phyloP scores from a whole-genome alignment of 495 filamentous ascomycete species.

The Hypoxylon intermedium region DNA sequence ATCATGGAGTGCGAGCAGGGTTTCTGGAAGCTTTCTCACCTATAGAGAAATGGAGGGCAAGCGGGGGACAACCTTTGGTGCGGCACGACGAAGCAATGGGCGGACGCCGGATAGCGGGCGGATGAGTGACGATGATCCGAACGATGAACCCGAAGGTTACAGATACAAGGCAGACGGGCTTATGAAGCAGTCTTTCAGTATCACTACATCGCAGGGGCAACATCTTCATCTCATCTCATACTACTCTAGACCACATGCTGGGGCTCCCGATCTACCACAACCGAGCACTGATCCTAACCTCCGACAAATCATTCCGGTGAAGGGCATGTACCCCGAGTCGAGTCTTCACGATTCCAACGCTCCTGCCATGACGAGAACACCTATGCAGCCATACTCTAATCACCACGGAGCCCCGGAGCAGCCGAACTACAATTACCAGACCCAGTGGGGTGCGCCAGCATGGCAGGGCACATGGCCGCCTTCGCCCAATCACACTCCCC shows the following conservation, averaged over 20 bases:
- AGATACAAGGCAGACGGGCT: slow-evolving; percentile 95
- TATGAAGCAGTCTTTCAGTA: slow-evolving; percentile 99
- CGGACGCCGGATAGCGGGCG: slow-evolving; percentile 82
- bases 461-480: slow-evolving; percentile 68
- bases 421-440: slow-evolving; percentile 45
- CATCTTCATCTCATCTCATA: slow-evolving; percentile 98
- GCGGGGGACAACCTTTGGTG: slow-evolving; percentile 63
- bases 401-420: slow-evolving; percentile 57
- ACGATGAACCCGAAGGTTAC: slow-evolving; percentile 93
- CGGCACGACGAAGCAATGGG: slow-evolving; percentile 63
- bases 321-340: slow-evolving; percentile 96
- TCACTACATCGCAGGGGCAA: slow-evolving; percentile 86
- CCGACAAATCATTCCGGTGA: slow-evolving; percentile 80
- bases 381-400: slow-evolving; percentile 54
- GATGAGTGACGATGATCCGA: slow-evolving; percentile 80
- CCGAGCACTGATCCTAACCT: slow-evolving; percentile 82
- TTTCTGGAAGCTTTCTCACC: slow-evolving; percentile 96
- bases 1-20: slow-evolving; percentile 97
- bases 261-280: slow-evolving; percentile 71
- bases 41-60: slow-evolving; percentile 99
- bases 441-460: slow-evolving; percentile 47
- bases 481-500: slow-evolving; percentile 57
- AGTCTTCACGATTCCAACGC: slow-evolving; percentile 83
- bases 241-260: slow-evolving; percentile 78
- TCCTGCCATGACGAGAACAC: slow-evolving; percentile 54